These are phyloP conservation scores for Pueraria montana DNA, from an alignment of 306 rosid species.

Conservation along the genomic window DNA sequence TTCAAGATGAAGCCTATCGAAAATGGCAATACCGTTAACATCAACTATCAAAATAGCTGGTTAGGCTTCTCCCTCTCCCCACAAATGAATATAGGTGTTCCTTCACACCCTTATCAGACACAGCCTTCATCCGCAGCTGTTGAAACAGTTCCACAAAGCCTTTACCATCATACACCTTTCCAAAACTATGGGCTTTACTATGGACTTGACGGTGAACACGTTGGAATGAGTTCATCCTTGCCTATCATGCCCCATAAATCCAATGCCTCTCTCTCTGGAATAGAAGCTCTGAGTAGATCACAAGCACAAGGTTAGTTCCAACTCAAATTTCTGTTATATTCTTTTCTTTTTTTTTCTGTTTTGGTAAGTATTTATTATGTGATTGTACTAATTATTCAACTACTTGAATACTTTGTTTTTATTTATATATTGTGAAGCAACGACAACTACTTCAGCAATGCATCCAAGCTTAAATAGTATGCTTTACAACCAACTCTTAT, in stretches of 20 bases:
- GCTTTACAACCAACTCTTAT: conserved; percentile 53
- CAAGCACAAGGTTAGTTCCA: conserved; percentile 65
- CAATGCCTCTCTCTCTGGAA: conserved; percentile 67
- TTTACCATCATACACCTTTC: conserved; percentile 58
- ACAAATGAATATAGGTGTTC: conserved; percentile 60
- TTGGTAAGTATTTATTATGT: background rate
- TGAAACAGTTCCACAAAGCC: conserved; percentile 47
- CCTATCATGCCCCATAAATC: conserved; percentile 78
- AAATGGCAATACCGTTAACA: conserved; percentile 50
- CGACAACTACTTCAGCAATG: conserved; percentile 65
- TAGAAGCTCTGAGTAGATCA: conserved; percentile 65
- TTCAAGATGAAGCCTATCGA: conserved; percentile 62
- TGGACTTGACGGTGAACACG: conserved; percentile 60
- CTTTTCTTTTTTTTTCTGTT: background rate
- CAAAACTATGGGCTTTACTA: conserved; percentile 65
- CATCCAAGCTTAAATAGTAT: conserved; percentile 67
- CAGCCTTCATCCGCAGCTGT: conserved; percentile 54
- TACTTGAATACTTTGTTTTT: conserved; percentile 30
- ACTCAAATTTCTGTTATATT: background rate
- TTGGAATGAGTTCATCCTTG: conserved; percentile 59
- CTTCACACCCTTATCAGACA: conserved; percentile 47
- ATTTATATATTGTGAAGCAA: conserved; percentile 44
- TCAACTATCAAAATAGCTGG: conserved; percentile 57
- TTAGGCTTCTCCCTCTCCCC: conserved; percentile 75
- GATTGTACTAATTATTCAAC: background rate